Evolutionary conservation across 768 basidiomycete genomes (phyloP).

Genomic region (Trametes cubensis): DNA sequence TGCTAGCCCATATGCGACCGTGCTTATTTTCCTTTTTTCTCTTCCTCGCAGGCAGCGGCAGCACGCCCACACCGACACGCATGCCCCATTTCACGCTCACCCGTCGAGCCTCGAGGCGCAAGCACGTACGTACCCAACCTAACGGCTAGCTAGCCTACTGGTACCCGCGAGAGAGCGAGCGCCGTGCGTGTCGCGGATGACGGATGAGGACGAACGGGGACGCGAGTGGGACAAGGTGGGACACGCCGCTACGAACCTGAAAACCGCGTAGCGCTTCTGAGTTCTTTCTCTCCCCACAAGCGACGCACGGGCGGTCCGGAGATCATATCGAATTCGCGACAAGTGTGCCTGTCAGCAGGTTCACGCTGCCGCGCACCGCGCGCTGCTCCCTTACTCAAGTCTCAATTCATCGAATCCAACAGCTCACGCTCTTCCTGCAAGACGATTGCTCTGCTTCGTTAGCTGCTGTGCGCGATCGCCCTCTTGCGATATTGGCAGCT

Average conservation of each 20-base stretch:
- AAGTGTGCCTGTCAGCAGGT: constrained; percentile 13
- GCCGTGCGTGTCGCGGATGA: background rate
- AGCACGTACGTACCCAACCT: background rate
- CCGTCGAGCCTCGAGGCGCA: background rate
- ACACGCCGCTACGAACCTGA: constrained; percentile 22
- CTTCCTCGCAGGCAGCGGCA: too few species aligned
- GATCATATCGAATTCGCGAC: constrained; percentile 9
- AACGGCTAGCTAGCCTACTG: background rate
- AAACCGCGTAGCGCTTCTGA: constrained; percentile 11
- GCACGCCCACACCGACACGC: too few species aligned
- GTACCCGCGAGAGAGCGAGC: background rate
- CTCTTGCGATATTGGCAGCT: background rate
- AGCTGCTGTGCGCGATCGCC: background rate
- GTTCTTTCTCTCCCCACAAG: background rate
- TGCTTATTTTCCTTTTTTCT: too few species aligned
- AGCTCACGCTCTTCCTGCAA: background rate
- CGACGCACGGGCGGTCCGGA: constrained; percentile 13
- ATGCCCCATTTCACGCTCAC: too few species aligned
- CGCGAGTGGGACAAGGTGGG: background rate
- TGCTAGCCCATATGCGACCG: background rate
- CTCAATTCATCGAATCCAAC: background rate
- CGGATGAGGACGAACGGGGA: constrained; percentile 9
- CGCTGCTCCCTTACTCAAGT: background rate
- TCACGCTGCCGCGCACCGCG: constrained; percentile 4
- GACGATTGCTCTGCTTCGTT: background rate